Percentiles rank a stretch among this genome's conserved stretches.
These are phyloP conservation scores for Arachis monticola DNA, from an alignment of 331 rosid species.

Conservation along the genomic window DNA sequence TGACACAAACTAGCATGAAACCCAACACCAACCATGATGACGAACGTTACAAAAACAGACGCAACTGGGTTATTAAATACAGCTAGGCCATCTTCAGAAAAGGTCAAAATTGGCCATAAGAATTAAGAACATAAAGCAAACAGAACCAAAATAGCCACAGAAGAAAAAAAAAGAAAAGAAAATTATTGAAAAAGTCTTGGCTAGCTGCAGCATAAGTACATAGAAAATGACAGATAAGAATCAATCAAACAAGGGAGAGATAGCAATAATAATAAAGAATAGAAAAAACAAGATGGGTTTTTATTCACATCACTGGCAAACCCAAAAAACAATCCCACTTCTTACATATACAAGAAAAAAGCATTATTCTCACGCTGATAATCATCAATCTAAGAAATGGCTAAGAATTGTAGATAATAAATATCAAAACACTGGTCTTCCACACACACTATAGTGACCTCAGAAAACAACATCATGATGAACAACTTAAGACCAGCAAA, in stretches of 20 bases:
- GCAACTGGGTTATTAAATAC: conserved; percentile 10
- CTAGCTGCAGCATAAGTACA: conserved; percentile 18
- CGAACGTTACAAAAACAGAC: conserved; percentile 9
- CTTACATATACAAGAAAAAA: conserved; percentile 65
- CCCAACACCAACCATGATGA: neutral
- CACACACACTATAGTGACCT: too few relatives aligned
- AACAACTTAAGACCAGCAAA: neutral
- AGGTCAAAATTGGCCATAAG: conserved; percentile 9
- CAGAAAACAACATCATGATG: too few relatives aligned
- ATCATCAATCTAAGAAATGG: conserved; percentile 60
- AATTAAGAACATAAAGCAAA: conserved; percentile 34
- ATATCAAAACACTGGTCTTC: conserved; percentile 60
- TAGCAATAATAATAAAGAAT: neutral
- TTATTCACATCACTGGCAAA: conserved; percentile 75
- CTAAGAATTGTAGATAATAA: conserved; percentile 62
- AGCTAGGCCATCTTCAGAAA: conserved; percentile 19
- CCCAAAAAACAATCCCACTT: conserved; percentile 85
- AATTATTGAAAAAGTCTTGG: conserved; percentile 19
- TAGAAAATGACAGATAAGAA: conserved; percentile 6
- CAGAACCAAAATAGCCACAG: conserved; percentile 22
- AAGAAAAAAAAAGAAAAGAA: neutral
- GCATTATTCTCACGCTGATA: conserved; percentile 70
- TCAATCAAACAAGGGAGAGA: neutral
- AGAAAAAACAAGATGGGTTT: conserved; percentile 61
- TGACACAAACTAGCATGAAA: conserved; percentile 27